Evolutionary conservation across 345 rosid species (phyloP).

Genomic region (Eucalyptus erythrocorys): DNA sequence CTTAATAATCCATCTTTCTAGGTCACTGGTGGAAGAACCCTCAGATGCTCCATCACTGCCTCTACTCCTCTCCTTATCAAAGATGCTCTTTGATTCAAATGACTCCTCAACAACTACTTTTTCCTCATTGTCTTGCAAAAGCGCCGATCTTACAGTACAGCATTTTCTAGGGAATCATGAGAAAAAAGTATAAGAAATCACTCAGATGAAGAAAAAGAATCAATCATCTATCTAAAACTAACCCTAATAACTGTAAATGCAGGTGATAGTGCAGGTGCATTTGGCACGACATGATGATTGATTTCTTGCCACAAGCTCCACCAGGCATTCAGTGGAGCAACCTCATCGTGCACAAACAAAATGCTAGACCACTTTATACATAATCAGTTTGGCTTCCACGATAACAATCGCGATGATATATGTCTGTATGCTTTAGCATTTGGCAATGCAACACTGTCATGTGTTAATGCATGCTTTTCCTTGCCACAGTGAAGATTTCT

Average conservation of each 20-base stretch:
- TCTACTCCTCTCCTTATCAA: constrained; percentile 6
- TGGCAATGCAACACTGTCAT: neutral
- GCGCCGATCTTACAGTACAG: constrained; percentile 33
- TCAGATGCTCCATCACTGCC: constrained; percentile 2
- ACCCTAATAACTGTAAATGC: neutral
- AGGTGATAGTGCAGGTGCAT: neutral
- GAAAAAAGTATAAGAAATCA: neutral
- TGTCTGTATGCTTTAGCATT: neutral
- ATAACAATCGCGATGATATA: neutral
- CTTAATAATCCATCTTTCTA: constrained; percentile 53
- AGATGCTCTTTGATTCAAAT: constrained; percentile 31
- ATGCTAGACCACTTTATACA: neutral
- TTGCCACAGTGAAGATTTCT: neutral
- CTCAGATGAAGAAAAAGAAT: neutral
- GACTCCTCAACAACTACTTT: constrained; percentile 60
- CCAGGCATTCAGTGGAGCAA: neutral
- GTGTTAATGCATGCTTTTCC: neutral
- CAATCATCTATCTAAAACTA: neutral
- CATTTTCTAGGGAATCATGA: constrained; percentile 16
- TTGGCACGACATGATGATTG: neutral
- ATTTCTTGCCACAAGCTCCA: neutral
- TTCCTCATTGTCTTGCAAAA: constrained; percentile 65
- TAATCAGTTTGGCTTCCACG: neutral
- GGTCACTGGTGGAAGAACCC: constrained; percentile 18
- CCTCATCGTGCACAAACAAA: neutral